Conservation (phyloP, 208 protist genomes). For the Lotmaria passim region DNA sequence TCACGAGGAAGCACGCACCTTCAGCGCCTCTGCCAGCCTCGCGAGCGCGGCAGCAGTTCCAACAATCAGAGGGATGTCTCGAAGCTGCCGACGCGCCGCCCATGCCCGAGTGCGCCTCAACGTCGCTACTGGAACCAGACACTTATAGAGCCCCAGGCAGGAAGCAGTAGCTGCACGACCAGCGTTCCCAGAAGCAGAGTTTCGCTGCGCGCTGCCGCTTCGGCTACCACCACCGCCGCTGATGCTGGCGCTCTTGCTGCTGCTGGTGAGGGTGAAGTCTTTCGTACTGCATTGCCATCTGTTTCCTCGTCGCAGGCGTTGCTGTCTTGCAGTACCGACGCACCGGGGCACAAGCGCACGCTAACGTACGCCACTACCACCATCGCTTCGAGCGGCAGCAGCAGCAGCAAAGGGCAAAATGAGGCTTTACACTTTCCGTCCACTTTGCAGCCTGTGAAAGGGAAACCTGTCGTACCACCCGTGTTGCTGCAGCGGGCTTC, state of each 20-base stretch:
- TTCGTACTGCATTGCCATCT: background rate
- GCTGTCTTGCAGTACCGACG: background rate
- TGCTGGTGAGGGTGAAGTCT: background rate
- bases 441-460: no score
- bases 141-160: background rate
- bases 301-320: background rate
- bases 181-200: background rate
- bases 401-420: background rate
- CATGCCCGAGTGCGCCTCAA: constrained; percentile 20
- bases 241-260: background rate
- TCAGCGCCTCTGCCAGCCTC: background rate
- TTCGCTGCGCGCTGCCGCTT: background rate
- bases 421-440: background rate
- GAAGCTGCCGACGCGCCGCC: constrained; percentile 12
- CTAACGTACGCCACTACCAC: background rate
- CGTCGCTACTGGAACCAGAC: constrained; percentile 1
- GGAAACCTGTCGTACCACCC: no score
- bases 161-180: background rate
- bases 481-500: no score
- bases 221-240: background rate
- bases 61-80: background rate
- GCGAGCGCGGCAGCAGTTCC: background rate
- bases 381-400: background rate
- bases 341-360: background rate
- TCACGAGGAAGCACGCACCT: background rate